phyloP scores from a whole-genome alignment of 495 filamentous ascomycete genomes.

The Aspergillus hancockii region DNA sequence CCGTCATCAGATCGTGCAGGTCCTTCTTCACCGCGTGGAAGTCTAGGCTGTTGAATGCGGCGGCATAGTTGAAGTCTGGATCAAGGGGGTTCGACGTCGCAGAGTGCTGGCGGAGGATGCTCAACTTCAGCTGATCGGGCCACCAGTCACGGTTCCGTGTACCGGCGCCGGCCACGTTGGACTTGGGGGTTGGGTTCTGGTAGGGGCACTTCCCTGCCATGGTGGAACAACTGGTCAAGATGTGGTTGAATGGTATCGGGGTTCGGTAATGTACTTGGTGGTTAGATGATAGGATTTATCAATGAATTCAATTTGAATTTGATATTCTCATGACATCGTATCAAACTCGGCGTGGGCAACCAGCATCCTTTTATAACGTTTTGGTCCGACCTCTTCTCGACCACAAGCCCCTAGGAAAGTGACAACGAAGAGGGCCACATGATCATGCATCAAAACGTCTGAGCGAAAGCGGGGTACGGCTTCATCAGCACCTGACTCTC shows the following conservation, averaged over 20 bases:
- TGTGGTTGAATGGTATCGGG: not conserved
- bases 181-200: conserved; percentile 19
- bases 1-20: conserved; percentile 64
- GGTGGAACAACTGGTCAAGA: not conserved
- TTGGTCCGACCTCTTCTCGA: not conserved
- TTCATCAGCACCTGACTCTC: not conserved
- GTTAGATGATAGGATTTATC: no score
- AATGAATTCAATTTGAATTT: no score
- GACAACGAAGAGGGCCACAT: no score
- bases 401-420: no score
- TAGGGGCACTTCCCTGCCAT: conserved; percentile 52
- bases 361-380: not conserved
- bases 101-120: conserved; percentile 72
- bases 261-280: not conserved
- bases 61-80: conserved; percentile 66
- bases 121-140: conserved; percentile 62
- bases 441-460: no score
- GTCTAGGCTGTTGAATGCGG: conserved; percentile 69
- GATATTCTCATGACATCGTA: no score
- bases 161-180: conserved; percentile 61
- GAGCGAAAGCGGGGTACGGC: not conserved
- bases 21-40: conserved; percentile 73
- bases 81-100: conserved; percentile 57
- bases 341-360: not conserved
- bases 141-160: conserved; percentile 69